Evolutionary conservation across 192 early-diverging fungal genomes (phyloP).

Genomic region (Coemansia sp.): DNA sequence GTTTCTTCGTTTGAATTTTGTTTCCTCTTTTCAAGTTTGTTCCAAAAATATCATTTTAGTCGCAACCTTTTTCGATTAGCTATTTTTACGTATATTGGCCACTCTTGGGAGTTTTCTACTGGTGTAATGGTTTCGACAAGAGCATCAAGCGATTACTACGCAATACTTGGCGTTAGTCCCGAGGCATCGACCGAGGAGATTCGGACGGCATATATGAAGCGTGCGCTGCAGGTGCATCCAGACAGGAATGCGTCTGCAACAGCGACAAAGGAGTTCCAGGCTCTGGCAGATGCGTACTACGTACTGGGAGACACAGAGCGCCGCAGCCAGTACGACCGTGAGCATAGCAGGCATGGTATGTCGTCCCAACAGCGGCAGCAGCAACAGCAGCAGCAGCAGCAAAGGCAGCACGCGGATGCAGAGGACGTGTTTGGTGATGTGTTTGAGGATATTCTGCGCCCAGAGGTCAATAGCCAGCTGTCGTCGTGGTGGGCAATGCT

Average conservation of each 20-base stretch:
- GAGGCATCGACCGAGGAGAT: slow-evolving; percentile 68
- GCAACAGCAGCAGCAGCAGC: not conserved
- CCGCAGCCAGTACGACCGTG: slow-evolving; percentile 58
- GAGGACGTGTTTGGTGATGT: slow-evolving; percentile 71
- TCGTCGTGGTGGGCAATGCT: slow-evolving; percentile 57
- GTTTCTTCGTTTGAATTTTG: not conserved
- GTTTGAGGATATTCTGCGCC: slow-evolving; percentile 80
- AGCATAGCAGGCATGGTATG: not conserved
- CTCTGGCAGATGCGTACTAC: slow-evolving; percentile 79
- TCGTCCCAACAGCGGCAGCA: not conserved
- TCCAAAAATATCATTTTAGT: not conserved
- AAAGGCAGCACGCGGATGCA: slow-evolving; percentile 55
- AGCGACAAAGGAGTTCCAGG: slow-evolving; percentile 67
- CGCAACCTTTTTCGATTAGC: not conserved
- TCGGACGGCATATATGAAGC: slow-evolving; percentile 77
- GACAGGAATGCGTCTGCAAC: slow-evolving; percentile 63
- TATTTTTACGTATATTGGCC: not conserved
- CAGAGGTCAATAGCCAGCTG: slow-evolving; percentile 60
- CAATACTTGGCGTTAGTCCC: slow-evolving; percentile 59
- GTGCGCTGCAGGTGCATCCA: slow-evolving; percentile 70
- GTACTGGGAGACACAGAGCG: slow-evolving; percentile 60
- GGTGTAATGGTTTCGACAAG: not conserved
- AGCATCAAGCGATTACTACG: slow-evolving; percentile 62
- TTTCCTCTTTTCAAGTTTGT: not conserved
- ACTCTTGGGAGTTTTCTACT: not conserved